Evolutionary conservation across 768 basidiomycete species (phyloP).

Genomic region (Hydnum rufescens): DNA sequence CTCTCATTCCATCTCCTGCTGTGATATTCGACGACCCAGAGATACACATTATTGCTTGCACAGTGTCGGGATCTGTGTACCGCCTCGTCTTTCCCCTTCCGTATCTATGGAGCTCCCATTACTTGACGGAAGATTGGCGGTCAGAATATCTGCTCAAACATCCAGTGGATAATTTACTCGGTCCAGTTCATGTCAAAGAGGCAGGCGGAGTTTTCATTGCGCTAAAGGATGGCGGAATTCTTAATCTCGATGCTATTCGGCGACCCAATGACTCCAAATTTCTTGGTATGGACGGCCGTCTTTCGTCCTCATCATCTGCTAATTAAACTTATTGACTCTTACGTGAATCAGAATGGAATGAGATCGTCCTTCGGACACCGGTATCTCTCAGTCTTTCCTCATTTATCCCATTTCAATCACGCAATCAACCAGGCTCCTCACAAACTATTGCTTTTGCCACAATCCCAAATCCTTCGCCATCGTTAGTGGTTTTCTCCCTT

Average conservation of each 20-base stretch:
- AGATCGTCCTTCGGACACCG: slow-evolving; percentile 36
- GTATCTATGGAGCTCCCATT: slow-evolving; percentile 13
- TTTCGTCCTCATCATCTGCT: slow-evolving; percentile 2
- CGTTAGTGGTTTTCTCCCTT: slow-evolving; percentile 61
- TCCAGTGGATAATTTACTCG: slow-evolving; percentile 23
- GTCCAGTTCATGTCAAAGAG: slow-evolving; percentile 16
- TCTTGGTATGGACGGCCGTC: slow-evolving; percentile 1
- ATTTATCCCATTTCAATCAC: slow-evolving; percentile 32
- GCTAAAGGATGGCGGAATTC: slow-evolving; percentile 9
- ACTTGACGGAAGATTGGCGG: slow-evolving; percentile 22
- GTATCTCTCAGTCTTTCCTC: slow-evolving; percentile 41
- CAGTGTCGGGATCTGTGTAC: slow-evolving; percentile 49
- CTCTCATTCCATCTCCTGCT: slow-evolving; percentile 42
- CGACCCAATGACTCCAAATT: background rate
- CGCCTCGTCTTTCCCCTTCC: slow-evolving; percentile 46
- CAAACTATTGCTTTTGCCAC: slow-evolving; percentile 55
- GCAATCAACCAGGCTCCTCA: slow-evolving; percentile 21
- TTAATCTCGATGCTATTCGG: slow-evolving; percentile 10
- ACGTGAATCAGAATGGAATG: slow-evolving; percentile 41
- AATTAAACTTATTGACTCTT: slow-evolving; percentile 10
- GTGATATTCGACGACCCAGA: slow-evolving; percentile 34
- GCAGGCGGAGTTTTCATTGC: slow-evolving; percentile 12
- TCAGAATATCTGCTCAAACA: slow-evolving; percentile 49
- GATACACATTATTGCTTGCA: slow-evolving; percentile 53
- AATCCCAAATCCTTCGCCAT: slow-evolving; percentile 55